phyloP scores from a whole-genome alignment of 352 stramenopile species.

The Albugo laibachii region DNA sequence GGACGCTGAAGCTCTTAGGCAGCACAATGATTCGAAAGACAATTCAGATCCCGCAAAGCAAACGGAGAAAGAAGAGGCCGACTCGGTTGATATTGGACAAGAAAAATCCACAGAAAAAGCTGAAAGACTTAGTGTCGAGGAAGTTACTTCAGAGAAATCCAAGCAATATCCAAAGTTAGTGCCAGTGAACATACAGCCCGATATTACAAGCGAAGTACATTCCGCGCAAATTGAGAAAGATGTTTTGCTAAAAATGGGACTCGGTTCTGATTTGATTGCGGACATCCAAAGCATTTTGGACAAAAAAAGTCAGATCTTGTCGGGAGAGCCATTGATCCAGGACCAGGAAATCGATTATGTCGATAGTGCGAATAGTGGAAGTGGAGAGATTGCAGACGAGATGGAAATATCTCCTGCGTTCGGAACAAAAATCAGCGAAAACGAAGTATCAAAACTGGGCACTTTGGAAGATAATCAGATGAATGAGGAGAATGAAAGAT shows the following conservation, averaged over 20 bases:
- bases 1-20: constrained; percentile 26
- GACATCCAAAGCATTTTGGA: constrained; percentile 53
- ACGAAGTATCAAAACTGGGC: too few relatives aligned
- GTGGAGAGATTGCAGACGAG: too few relatives aligned
- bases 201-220: constrained; percentile 17
- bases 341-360: too few relatives aligned
- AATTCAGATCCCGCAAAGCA: constrained; percentile 1
- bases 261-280: constrained; percentile 43
- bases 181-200: neutral
- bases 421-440: too few relatives aligned
- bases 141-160: too few relatives aligned
- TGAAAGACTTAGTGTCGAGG: neutral
- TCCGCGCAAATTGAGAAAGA: constrained; percentile 57
- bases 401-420: too few relatives aligned
- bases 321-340: too few relatives aligned
- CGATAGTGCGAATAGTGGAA: too few relatives aligned
- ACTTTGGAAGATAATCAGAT: too few relatives aligned
- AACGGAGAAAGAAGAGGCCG: neutral
- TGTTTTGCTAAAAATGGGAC: constrained; percentile 47
- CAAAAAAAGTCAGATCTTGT: neutral
- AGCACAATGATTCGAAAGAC: constrained; percentile 1
- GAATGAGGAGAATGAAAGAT: too few relatives aligned
- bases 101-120: neutral
- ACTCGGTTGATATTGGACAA: neutral
- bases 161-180: neutral